Evolutionary conservation across 805 yeast species (phyloP), one percentile per base, ranked within the genome.

Genomic region (Blastobotrys robertii): DNA sequence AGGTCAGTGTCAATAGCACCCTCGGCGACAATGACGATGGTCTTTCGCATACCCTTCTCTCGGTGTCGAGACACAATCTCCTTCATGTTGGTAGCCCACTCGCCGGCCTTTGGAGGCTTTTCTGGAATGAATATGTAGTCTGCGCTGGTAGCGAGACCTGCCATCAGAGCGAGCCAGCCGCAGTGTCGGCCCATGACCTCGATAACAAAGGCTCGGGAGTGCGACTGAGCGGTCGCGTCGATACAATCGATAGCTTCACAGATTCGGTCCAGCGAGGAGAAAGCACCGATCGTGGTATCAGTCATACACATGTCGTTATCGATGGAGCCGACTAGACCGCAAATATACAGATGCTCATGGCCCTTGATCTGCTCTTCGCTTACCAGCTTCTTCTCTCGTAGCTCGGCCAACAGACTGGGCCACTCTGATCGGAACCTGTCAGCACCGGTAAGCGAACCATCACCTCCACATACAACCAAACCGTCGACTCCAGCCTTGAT

Each of bases 161-260:
- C 94, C 92, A 87, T 88, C 53, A 92, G 69, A 1, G 94, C 97
- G 55, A 92, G 74, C 98, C 98, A 92, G 50, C 98, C 98, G 72
- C 98, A 92, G 64, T 92, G 97, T 60, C 98, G 79, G 49, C 98
- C 98, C 98, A 92, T 92, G 34, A 92, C 98, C 63, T 92, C 98
- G 46, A 92, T 84, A 36, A 92, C 96, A 62, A 92, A 92, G 6
- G 98, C 98, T 58, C 98, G 77, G 10, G 95, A 85, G 64, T 92
- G 98, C 2, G 97, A 90, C 52, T 84, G 77, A 12, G 98, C 98
- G 31, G 98, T 92, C 41, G 97, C 95, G 64, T 88, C 97, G 53
- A 92, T 92, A 68, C 86, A 90, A 65, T 92, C 97, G 49, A 92
- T 87, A 70, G 85, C 81, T 64, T 86, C 84, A 65, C 95, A 83